phyloP scores from a whole-genome alignment of 345 rosid genomes.

The Hibiscus syriacus region DNA sequence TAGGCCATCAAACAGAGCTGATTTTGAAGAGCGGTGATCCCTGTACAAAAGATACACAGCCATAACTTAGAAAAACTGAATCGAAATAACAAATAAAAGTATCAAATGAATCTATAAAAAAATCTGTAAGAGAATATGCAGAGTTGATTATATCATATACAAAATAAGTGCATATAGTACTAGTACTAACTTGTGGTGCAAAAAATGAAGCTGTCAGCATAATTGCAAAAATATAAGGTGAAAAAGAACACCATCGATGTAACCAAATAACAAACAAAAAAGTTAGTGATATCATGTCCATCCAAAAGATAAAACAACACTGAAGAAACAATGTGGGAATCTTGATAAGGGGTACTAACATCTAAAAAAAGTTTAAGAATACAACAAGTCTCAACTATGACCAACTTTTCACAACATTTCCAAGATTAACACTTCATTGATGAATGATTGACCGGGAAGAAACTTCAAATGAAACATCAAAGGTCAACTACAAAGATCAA shows the following conservation, averaged over 20 bases:
- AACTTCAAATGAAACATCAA: no score
- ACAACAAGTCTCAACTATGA: background rate
- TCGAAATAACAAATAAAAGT: background rate
- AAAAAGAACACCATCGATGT: background rate
- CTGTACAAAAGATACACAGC: slow-evolving; percentile 22
- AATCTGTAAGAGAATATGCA: background rate
- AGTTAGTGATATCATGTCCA: background rate
- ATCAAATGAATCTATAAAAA: background rate
- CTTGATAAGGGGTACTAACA: background rate
- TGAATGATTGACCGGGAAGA: background rate
- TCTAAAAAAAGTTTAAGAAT: background rate
- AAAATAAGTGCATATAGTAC: background rate
- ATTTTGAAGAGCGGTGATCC: slow-evolving; percentile 57
- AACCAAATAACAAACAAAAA: background rate
- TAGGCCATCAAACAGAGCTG: slow-evolving; percentile 53
- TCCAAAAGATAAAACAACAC: background rate
- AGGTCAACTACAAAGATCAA: background rate
- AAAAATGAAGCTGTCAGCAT: background rate
- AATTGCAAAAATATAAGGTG: background rate
- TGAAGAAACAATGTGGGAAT: background rate
- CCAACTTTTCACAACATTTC: background rate
- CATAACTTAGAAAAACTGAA: background rate
- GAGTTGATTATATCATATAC: background rate
- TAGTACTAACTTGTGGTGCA: background rate
- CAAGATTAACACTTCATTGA: background rate